Conservation (phyloP, 176 grass and related monocot species). For the Thalia dealbata region DNA sequence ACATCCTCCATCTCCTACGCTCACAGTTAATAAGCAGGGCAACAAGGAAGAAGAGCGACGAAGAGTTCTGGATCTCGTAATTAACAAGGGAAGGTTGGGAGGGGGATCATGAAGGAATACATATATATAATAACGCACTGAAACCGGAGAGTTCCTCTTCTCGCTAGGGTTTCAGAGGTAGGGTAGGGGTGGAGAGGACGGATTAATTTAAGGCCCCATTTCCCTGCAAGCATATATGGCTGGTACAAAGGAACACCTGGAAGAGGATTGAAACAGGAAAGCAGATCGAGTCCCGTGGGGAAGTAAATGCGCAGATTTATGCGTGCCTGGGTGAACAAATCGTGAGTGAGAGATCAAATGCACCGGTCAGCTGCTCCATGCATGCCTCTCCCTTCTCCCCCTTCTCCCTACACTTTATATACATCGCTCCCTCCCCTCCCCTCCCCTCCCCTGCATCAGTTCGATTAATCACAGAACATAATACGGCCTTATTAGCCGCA, state of each 20-base stretch:
- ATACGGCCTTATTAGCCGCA: too few species aligned
- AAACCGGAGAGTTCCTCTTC: constrained; percentile 23
- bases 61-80: too few species aligned
- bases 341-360: constrained; percentile 15
- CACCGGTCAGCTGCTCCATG: not conserved
- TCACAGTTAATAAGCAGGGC: not conserved
- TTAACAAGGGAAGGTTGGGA: too few species aligned
- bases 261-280: constrained; percentile 52
- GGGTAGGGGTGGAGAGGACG: not conserved
- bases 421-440: too few species aligned
- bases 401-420: too few species aligned
- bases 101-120: too few species aligned
- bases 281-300: constrained; percentile 25
- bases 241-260: constrained; percentile 32
- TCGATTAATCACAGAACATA: too few species aligned
- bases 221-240: constrained; percentile 6
- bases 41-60: too few species aligned
- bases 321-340: constrained; percentile 42
- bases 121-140: constrained; percentile 23
- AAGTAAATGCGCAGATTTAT: constrained; percentile 43
- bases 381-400: too few species aligned
- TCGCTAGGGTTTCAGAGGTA: constrained; percentile 13
- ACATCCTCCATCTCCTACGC: constrained; percentile 34
- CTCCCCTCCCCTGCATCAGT: too few species aligned
- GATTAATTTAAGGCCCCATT: not conserved